Evolutionary conservation across 2,329 filamentous ascomycete genomes (phyloP).

Genomic region (Pestalotiopsis sp.): DNA sequence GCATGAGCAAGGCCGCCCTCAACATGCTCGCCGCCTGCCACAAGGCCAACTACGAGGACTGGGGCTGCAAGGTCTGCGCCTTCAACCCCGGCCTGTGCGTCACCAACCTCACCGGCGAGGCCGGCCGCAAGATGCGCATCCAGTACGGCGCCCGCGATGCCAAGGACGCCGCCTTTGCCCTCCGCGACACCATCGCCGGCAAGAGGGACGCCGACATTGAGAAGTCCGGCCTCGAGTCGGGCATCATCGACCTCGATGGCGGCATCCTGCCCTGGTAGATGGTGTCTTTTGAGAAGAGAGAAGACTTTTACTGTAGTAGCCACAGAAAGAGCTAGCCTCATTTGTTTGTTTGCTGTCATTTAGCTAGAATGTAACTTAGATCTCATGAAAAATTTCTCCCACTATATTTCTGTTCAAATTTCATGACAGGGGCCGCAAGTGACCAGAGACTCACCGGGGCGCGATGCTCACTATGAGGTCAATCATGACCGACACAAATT

Average conservation of each 20-base stretch:
- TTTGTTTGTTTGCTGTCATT: too few species aligned
- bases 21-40: slow-evolving; percentile 38
- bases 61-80: slow-evolving; percentile 34
- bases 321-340: not conserved
- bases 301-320: not conserved
- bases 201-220: slow-evolving; percentile 29
- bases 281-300: not conserved
- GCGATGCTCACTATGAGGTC: too few species aligned
- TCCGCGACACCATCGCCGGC: slow-evolving; percentile 30
- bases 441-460: too few species aligned
- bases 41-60: slow-evolving; percentile 27
- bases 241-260: slow-evolving; percentile 21
- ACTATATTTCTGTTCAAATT: too few species aligned
- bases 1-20: slow-evolving; percentile 39
- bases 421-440: too few species aligned
- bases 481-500: too few species aligned
- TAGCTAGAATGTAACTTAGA: too few species aligned
- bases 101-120: slow-evolving; percentile 33
- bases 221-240: slow-evolving; percentile 23
- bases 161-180: slow-evolving; percentile 27
- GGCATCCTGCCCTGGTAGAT: slow-evolving; percentile 24
- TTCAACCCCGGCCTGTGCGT: slow-evolving; percentile 37
- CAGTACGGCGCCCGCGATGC: slow-evolving; percentile 29
- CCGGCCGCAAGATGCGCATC: slow-evolving; percentile 27
- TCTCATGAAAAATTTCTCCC: too few species aligned